phyloP scores from a whole-genome alignment of 2,329 filamentous ascomycete species.

The Ophiocordyceps australis region DNA sequence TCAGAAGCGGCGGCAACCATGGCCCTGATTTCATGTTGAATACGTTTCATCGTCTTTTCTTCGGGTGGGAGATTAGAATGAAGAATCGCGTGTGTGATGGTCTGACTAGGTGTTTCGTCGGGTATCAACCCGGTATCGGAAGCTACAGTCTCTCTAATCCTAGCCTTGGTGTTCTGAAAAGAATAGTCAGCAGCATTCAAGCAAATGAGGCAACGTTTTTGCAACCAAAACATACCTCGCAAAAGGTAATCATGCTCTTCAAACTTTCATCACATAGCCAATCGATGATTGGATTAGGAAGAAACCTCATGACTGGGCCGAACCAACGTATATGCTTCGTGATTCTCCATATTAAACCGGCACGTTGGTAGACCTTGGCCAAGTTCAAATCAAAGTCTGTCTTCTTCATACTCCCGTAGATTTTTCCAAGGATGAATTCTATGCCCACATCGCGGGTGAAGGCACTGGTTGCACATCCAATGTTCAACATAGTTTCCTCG shows the following conservation, averaged over 20 bases:
- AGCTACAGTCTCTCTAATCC: background rate
- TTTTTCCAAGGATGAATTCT: background rate
- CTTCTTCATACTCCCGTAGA: background rate
- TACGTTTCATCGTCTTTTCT: constrained; percentile 13
- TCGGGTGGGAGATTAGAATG: constrained; percentile 10
- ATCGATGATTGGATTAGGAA: too few species aligned
- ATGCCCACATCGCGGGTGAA: background rate
- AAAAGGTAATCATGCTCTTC: too few species aligned
- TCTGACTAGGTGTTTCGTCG: constrained; percentile 3
- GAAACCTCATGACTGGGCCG: too few species aligned
- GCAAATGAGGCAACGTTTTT: background rate
- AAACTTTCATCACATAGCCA: too few species aligned
- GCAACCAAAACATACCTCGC: background rate
- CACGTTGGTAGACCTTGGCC: too few species aligned
- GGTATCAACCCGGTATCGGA: too few species aligned
- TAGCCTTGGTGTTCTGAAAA: background rate
- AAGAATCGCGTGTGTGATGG: constrained; percentile 11
- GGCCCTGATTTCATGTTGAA: constrained; percentile 13
- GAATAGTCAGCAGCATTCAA: background rate
- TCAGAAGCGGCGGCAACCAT: constrained; percentile 17
- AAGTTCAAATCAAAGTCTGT: too few species aligned
- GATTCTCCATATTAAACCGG: too few species aligned
- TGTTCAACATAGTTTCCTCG: too few species aligned
- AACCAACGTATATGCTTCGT: too few species aligned
- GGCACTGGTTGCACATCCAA: background rate